Evolutionary conservation across 352 stramenopile genomes (phyloP).

Genomic region (Peronosclerospora sorghi): DNA sequence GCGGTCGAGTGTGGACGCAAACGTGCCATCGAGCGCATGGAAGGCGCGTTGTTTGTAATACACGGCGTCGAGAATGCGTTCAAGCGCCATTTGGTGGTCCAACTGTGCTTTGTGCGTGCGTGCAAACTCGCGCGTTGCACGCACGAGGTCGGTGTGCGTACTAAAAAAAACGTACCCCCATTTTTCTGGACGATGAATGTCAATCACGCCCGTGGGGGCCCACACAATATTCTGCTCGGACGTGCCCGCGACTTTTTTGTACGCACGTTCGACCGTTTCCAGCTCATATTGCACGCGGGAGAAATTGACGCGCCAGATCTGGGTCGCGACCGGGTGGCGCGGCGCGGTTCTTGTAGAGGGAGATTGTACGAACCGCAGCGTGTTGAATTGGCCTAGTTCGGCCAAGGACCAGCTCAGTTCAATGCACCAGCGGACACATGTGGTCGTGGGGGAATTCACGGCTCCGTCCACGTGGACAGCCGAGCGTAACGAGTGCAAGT

Average conservation of each 20-base stretch:
- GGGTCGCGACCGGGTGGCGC: conserved; percentile 15
- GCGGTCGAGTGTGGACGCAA: conserved; percentile 29
- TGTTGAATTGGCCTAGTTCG: conserved; percentile 59
- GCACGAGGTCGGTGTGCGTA: conserved; percentile 24
- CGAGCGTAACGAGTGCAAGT: conserved; percentile 34
- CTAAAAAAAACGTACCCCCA: conserved; percentile 66
- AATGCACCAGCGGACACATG: conserved; percentile 69
- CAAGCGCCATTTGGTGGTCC: conserved; percentile 39
- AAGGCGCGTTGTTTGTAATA: conserved; percentile 61
- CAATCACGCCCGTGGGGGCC: conserved; percentile 56
- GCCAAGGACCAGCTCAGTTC: conserved; percentile 67
- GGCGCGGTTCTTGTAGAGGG: not conserved
- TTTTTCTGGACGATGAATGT: conserved; percentile 65
- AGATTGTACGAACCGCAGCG: conserved; percentile 17
- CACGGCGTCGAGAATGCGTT: conserved; percentile 45
- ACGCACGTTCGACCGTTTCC: conserved; percentile 29
- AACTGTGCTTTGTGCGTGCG: conserved; percentile 27
- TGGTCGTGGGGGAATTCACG: conserved; percentile 53
- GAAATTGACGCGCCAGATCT: conserved; percentile 86
- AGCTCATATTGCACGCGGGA: conserved; percentile 80
- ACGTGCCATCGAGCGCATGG: conserved; percentile 27
- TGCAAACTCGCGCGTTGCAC: conserved; percentile 30
- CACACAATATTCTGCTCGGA: conserved; percentile 67
- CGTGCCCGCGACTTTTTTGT: conserved; percentile 36
- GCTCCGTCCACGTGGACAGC: conserved; percentile 54